Evolutionary conservation across 495 filamentous ascomycete species (phyloP).

Genomic region (Penicillium ucsense): DNA sequence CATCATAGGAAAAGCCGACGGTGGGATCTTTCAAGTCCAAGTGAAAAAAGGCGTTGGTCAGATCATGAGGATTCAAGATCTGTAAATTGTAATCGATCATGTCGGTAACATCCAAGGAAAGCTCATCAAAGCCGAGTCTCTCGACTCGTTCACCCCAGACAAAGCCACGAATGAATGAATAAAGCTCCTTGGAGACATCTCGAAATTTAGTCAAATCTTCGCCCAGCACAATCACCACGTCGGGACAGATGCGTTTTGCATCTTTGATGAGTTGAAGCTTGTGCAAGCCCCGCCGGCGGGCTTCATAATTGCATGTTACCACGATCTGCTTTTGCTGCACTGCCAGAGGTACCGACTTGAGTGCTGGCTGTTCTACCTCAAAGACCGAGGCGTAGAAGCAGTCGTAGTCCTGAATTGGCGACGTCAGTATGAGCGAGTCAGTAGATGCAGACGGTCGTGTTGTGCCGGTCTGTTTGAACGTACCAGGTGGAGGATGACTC

Average conservation of each 20-base stretch:
- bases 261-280: conserved; percentile 80
- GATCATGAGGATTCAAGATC: conserved; percentile 56
- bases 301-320: conserved; percentile 92
- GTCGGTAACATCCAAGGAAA: conserved; percentile 73
- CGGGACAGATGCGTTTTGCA: conserved; percentile 70
- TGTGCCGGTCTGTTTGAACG: conserved; percentile 4
- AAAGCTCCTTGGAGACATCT: conserved; percentile 73
- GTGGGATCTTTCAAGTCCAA: conserved; percentile 68
- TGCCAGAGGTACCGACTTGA: conserved; percentile 63
- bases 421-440: not conserved
- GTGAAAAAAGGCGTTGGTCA: conserved; percentile 66
- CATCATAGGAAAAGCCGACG: conserved; percentile 69
- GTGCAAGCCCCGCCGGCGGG: conserved; percentile 61
- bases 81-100: conserved; percentile 70
- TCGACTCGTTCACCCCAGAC: conserved; percentile 71
- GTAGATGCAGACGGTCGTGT: no score
- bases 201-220: conserved; percentile 83
- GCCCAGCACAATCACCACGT: conserved; percentile 74
- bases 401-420: conserved; percentile 62
- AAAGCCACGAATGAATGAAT: conserved; percentile 54
- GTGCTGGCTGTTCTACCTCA: conserved; percentile 64
- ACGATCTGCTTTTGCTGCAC: conserved; percentile 84
- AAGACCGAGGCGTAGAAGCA: conserved; percentile 91
- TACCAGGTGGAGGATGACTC: conserved; percentile 78
- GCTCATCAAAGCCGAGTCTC: conserved; percentile 79